Evolutionary conservation across 169 alveolate species (phyloP).

Genomic region (Eimeria acervulina): DNA sequence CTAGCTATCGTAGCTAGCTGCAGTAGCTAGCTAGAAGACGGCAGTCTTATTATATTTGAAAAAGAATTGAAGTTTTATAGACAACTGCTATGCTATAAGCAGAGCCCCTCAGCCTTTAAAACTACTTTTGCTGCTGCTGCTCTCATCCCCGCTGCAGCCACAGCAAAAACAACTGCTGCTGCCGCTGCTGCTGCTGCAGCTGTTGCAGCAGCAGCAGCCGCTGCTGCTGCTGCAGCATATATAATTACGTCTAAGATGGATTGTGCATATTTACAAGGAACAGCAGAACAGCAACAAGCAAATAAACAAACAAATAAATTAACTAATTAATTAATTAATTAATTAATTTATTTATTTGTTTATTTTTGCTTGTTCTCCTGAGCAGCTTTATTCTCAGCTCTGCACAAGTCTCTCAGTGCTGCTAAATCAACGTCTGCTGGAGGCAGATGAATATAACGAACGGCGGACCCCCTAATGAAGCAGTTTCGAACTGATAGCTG

Average conservation of each 20-base stretch:
- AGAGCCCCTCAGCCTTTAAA: too few species aligned
- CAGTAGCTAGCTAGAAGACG: too few species aligned
- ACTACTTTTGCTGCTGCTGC: background rate
- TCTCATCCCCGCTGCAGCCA: background rate
- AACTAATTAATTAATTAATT: too few species aligned
- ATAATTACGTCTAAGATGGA: background rate
- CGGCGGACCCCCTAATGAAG: slow-evolving; percentile 97
- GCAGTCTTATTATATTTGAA: too few species aligned
- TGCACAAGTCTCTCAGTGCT: slow-evolving; percentile 85
- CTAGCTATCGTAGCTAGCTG: too few species aligned
- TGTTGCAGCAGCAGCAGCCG: background rate
- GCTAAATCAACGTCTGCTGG: slow-evolving; percentile 94
- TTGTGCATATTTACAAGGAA: background rate
- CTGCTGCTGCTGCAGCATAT: slow-evolving; percentile 1
- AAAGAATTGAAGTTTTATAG: too few species aligned
- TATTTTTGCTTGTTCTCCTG: background rate
- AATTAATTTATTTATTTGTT: too few species aligned
- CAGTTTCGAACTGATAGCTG: slow-evolving; percentile 93
- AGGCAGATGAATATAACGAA: slow-evolving; percentile 96
- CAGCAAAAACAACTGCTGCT: background rate
- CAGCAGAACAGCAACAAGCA: background rate
- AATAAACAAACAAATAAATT: too few species aligned
- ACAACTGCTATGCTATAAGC: too few species aligned
- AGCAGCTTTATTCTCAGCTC: background rate
- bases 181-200: background rate